These are phyloP conservation scores for Trypanosomatidae sp. DNA, from an alignment of 208 protist species.

Conservation along the genomic window DNA sequence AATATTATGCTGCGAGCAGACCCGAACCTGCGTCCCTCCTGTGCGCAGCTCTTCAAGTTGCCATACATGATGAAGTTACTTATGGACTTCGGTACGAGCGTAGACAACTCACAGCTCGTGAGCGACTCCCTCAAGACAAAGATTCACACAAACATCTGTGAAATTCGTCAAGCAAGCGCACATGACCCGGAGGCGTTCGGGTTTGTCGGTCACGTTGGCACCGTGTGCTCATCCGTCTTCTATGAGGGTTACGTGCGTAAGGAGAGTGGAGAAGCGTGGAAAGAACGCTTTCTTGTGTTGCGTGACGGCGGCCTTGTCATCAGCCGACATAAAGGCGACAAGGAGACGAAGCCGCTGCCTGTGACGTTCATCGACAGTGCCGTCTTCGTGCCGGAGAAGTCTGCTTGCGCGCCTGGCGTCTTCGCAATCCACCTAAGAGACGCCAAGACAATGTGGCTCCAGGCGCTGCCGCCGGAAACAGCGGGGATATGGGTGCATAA, in stretches of 20 bases:
- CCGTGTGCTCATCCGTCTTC: constrained; percentile 32
- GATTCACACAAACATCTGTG: constrained; percentile 48
- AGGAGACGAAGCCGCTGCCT: constrained; percentile 48
- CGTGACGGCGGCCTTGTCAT: constrained; percentile 49
- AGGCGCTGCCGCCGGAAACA: constrained; percentile 46
- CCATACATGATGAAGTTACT: constrained; percentile 61
- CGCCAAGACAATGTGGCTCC: constrained; percentile 78
- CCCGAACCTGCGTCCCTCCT: constrained; percentile 48
- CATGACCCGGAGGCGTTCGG: constrained; percentile 34
- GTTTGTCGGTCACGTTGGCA: constrained; percentile 43
- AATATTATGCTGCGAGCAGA: constrained; percentile 57
- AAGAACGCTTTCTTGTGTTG: constrained; percentile 63
- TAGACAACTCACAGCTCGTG: constrained; percentile 42
- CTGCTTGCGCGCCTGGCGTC: constrained; percentile 59
- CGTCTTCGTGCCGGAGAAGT: constrained; percentile 63
- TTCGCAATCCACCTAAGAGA: constrained; percentile 74
- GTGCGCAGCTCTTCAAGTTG: constrained; percentile 52
- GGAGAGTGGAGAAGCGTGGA: constrained; percentile 55
- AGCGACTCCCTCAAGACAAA: constrained; percentile 44
- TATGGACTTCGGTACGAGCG: constrained; percentile 54
- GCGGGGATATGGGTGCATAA: constrained; percentile 53
- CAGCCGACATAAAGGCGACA: constrained; percentile 47
- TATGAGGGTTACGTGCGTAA: constrained; percentile 56
- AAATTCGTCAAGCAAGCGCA: constrained; percentile 45
- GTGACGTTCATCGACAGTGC: constrained; percentile 60